Base-by-base conservation (phyloP, 306 rosid species). In the Abrus precatorius region DNA sequence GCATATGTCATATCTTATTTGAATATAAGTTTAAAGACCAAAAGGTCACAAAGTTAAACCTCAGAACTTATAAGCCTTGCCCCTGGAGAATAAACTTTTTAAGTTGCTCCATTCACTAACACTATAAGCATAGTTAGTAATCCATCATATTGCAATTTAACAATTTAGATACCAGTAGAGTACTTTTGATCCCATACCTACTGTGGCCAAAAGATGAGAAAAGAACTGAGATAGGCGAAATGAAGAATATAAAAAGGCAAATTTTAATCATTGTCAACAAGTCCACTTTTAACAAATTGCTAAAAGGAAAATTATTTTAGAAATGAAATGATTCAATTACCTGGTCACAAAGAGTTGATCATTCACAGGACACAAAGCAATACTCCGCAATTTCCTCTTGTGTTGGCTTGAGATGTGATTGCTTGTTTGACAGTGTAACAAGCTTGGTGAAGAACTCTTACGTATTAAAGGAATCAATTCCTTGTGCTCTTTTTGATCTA, bases 261-360 rank as follows among this genome's bases (percentile, higher is more conserved):
- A 45, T 40, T 59, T 54, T 5, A 48, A 50, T 34, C 10, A 40
- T 41, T 61, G 47, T 32, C 28, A 47, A 55, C 14, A 69, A 43
- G 43, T 33, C 76, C 60, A 71, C 32, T 72, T 64, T 14, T 55
- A 60, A 76, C 68, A 73, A 54, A 67, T 29, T 48, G 41, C 72
- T 11, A 43, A 82, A 65, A 73, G 54, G 65, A 3, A 47, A 27
- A 63, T 68, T 5, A 32, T 7, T 77, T 41, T 73, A 54, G 28
- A 80, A 65, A 78, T 48, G n/a, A 55, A 81, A 80, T 5, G 9
- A 80, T 6, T 52, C 34, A 12, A 69, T 73, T 85, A 95, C 99
- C 97, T 92, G 72, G 98, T 96, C 69, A 83, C 97, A 67, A 96
- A 96, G 69, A 87, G 93, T 78, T 92, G 90, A 86, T 93, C 98